phyloP scores from a whole-genome alignment of 768 basidiomycete genomes.

The Pleurotus citrinopileatus region DNA sequence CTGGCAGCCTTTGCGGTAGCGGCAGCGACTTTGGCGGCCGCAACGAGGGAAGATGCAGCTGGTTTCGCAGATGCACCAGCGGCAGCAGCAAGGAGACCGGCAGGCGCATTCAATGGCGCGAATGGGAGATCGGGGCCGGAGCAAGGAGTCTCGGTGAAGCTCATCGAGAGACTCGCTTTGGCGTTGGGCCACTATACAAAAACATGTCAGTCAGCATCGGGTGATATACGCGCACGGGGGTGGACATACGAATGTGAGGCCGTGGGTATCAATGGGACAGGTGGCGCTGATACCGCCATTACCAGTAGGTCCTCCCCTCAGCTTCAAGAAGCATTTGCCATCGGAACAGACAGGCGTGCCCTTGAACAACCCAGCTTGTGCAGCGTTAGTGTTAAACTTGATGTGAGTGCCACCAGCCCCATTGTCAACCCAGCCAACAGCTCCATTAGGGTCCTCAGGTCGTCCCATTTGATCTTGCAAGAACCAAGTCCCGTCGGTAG shows the following conservation, averaged over 20 bases:
- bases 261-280: neutral
- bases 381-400: slow-evolving; percentile 1
- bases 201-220: neutral
- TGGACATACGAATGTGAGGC: slow-evolving; percentile 3
- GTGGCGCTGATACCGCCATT: slow-evolving; percentile 2
- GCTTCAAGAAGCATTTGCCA: slow-evolving; percentile 2
- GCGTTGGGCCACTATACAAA: slow-evolving; percentile 3
- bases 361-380: slow-evolving; percentile 4
- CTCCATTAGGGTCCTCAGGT: neutral
- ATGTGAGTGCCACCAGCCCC: neutral
- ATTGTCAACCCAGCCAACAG: slow-evolving; percentile 1
- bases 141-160: slow-evolving; percentile 7
- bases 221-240: neutral
- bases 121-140: slow-evolving; percentile 1
- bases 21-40: neutral
- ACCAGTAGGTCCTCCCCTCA: slow-evolving; percentile 2
- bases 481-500: neutral
- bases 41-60: neutral
- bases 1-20: neutral
- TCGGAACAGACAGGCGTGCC: neutral
- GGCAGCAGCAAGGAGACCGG: neutral
- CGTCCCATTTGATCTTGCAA: slow-evolving; percentile 3
- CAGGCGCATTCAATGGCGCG: neutral
- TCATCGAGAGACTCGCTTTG: neutral
- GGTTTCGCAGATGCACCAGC: neutral